Evolutionary conservation across 2,329 filamentous ascomycete genomes (phyloP).

Genomic region (Colletotrichum liriopes): DNA sequence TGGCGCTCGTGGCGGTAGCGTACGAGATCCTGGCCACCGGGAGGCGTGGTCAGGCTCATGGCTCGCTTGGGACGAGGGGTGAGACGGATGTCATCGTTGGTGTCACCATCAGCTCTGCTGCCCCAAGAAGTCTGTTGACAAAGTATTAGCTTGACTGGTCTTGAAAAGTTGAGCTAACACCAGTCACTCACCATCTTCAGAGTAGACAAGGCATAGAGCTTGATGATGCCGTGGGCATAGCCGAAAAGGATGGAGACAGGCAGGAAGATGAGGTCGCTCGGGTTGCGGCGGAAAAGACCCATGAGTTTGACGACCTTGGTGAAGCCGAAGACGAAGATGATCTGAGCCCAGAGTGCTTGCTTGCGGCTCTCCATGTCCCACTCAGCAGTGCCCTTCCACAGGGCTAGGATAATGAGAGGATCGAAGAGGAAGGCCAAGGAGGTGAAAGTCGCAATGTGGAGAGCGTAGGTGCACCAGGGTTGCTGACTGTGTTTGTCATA

Average conservation of each 20-base stretch:
- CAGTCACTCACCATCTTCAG: slow-evolving; percentile 80
- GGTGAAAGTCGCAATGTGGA: slow-evolving; percentile 93
- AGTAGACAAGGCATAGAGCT: slow-evolving; percentile 88
- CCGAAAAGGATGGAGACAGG: slow-evolving; percentile 92
- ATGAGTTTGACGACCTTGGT: slow-evolving; percentile 94
- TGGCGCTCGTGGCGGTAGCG: slow-evolving; percentile 62
- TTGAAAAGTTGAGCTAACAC: background rate
- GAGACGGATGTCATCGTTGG: slow-evolving; percentile 83
- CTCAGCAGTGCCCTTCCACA: slow-evolving; percentile 77
- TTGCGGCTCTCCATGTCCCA: slow-evolving; percentile 70
- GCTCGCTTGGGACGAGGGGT: slow-evolving; percentile 62
- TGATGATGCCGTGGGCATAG: slow-evolving; percentile 93
- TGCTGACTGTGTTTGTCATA: slow-evolving; percentile 76
- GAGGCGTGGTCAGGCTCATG: slow-evolving; percentile 61
- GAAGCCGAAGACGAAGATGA: slow-evolving; percentile 83
- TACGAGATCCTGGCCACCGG: slow-evolving; percentile 60
- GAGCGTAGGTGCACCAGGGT: slow-evolving; percentile 92
- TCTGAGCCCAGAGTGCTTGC: slow-evolving; percentile 73
- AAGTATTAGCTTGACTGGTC: slow-evolving; percentile 1
- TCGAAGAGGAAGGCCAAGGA: slow-evolving; percentile 89
- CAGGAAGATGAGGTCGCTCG: slow-evolving; percentile 83
- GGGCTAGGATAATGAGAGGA: slow-evolving; percentile 78
- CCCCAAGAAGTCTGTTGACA: slow-evolving; percentile 88
- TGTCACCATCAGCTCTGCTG: slow-evolving; percentile 91
- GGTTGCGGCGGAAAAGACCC: slow-evolving; percentile 88